Evolutionary conservation across 352 stramenopile genomes (phyloP).

Genomic region (Albugo laibachii): DNA sequence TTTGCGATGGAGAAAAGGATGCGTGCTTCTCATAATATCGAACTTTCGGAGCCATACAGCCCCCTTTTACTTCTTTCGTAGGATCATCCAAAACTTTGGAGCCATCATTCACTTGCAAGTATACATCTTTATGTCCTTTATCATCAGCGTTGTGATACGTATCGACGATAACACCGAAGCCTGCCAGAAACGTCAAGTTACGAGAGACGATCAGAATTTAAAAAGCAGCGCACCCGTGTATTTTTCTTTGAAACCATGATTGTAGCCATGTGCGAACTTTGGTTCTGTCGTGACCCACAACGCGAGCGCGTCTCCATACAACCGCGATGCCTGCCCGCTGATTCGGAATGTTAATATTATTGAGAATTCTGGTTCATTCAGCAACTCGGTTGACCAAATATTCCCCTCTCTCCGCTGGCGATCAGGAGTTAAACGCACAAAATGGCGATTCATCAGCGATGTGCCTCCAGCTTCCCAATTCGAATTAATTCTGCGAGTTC

Average conservation of each 20-base stretch:
- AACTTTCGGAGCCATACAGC: conserved; percentile 57
- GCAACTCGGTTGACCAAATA: conserved; percentile 50
- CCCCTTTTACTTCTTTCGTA: conserved; percentile 38
- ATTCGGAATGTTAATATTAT: conserved; percentile 70
- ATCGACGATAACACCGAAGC: conserved; percentile 63
- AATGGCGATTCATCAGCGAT: conserved; percentile 56
- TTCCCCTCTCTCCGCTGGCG: conserved; percentile 54
- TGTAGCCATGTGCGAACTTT: conserved; percentile 35
- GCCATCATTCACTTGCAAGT: conserved; percentile 62
- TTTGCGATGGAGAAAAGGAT: conserved; percentile 50
- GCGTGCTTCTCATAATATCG: conserved; percentile 70
- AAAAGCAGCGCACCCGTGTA: conserved; percentile 17
- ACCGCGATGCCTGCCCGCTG: conserved; percentile 45
- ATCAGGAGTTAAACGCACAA: conserved; percentile 59
- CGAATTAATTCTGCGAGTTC: conserved; percentile 25
- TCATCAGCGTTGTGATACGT: conserved; percentile 75
- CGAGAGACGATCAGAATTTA: not conserved
- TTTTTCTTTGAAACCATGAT: conserved; percentile 56
- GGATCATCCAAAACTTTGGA: conserved; percentile 57
- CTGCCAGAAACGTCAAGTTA: conserved; percentile 1
- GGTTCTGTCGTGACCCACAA: conserved; percentile 54
- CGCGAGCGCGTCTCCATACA: conserved; percentile 60
- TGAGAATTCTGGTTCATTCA: conserved; percentile 42
- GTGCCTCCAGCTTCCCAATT: conserved; percentile 41
- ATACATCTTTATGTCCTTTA: conserved; percentile 63